phyloP scores from a whole-genome alignment of 495 filamentous ascomycete genomes.

The Aspergillus olivimuriae region DNA sequence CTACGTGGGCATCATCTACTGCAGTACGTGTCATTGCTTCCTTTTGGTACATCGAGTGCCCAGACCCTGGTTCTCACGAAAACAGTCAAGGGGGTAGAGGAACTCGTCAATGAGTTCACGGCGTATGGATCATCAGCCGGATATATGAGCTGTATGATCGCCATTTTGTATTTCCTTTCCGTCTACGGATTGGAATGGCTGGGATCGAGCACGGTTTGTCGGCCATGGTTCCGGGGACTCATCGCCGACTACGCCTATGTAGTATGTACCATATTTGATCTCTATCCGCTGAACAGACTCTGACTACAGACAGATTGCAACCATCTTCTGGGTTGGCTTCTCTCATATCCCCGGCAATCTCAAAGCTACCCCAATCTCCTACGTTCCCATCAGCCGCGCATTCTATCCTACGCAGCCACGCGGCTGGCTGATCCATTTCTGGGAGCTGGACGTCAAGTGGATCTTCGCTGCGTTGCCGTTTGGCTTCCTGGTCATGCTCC shows the following conservation, averaged over 20 bases:
- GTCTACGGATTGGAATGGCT: slow-evolving; percentile 14
- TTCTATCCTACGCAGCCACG: slow-evolving; percentile 69
- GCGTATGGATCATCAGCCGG: slow-evolving; percentile 6
- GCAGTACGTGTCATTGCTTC: slow-evolving; percentile 56
- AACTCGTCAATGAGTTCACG: slow-evolving; percentile 14
- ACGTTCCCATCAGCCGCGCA: slow-evolving; percentile 56
- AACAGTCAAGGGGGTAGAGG: slow-evolving; percentile 17
- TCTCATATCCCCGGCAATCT: slow-evolving; percentile 65
- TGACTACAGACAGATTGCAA: slow-evolving; percentile 39
- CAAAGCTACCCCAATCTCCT: slow-evolving; percentile 45
- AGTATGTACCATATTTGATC: slow-evolving; percentile 4
- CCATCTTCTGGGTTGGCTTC: slow-evolving; percentile 76
- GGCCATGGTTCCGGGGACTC: slow-evolving; percentile 9
- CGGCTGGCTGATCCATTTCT: slow-evolving; percentile 73
- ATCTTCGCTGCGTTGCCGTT: slow-evolving; percentile 78
- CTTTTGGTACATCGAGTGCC: too few relatives aligned
- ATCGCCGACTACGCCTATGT: slow-evolving; percentile 19
- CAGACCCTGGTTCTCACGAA: slow-evolving; percentile 44
- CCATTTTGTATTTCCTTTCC: slow-evolving; percentile 15
- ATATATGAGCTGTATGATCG: slow-evolving; percentile 13
- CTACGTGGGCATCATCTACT: slow-evolving; percentile 74
- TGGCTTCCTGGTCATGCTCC: slow-evolving; percentile 66
- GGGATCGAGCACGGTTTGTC: slow-evolving; percentile 12
- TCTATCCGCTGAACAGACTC: not conserved
- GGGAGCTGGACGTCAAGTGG: slow-evolving; percentile 61